These are phyloP conservation scores for Paecilomyces niveus DNA, from an alignment of 2,329 filamentous ascomycete genomes.

Conservation along the genomic window DNA sequence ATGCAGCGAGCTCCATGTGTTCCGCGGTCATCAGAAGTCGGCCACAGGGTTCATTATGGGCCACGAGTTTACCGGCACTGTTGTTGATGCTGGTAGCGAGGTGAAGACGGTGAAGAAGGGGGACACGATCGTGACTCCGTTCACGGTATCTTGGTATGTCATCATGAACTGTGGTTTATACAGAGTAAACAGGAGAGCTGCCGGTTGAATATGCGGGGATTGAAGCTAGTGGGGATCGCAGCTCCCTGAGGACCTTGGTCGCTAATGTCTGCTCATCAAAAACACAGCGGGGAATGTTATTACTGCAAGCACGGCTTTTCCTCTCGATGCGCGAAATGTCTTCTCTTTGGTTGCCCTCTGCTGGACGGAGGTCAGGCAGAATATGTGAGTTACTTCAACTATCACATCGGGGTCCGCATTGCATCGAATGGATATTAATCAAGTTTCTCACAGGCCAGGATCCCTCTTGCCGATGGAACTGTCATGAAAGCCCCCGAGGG, in stretches of 20 bases:
- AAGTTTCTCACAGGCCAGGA: constrained; percentile 48
- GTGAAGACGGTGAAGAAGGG: constrained; percentile 66
- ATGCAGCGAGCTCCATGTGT: constrained; percentile 73
- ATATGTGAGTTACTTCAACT: constrained; percentile 44
- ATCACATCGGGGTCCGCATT: constrained; percentile 10
- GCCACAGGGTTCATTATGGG: constrained; percentile 59
- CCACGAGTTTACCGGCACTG: constrained; percentile 78
- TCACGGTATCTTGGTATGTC: constrained; percentile 69
- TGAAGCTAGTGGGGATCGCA: constrained; percentile 1
- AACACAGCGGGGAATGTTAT: constrained; percentile 61
- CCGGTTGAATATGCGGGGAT: neutral
- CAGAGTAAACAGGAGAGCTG: neutral
- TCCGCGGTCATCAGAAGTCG: constrained; percentile 70
- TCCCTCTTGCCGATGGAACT: constrained; percentile 75
- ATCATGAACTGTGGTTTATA: neutral
- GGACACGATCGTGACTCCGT: constrained; percentile 74
- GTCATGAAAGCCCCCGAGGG: constrained; percentile 65
- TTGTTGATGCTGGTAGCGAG: constrained; percentile 59
- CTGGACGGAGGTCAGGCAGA: constrained; percentile 78
- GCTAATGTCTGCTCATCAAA: constrained; percentile 5
- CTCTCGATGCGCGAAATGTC: constrained; percentile 64
- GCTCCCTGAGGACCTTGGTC: constrained; percentile 1
- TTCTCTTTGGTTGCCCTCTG: constrained; percentile 61
- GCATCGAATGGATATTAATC: constrained; percentile 3
- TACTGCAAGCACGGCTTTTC: constrained; percentile 74